A percentile compares a stretch with the other conserved stretches of the same genome.
phyloP scores from a whole-genome alignment of 495 filamentous ascomycete genomes.

The Parmelia sp. region DNA sequence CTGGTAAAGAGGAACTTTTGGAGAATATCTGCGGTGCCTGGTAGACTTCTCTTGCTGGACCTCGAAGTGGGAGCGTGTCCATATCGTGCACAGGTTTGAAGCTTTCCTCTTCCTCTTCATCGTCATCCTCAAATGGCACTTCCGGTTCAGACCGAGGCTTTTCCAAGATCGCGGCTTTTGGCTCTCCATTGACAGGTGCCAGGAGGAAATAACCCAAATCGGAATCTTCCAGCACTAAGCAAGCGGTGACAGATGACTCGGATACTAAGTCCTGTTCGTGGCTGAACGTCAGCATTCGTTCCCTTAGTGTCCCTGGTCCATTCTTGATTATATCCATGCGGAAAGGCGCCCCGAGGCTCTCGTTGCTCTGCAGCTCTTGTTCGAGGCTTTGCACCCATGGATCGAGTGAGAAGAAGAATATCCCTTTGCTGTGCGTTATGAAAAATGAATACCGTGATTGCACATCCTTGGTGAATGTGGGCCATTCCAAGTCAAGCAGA shows the following conservation, averaged over 20 bases:
- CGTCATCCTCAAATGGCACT: constrained; percentile 25
- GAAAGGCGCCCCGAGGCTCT: constrained; percentile 61
- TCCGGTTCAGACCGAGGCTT: constrained; percentile 32
- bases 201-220: constrained; percentile 76
- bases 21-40: constrained; percentile 62
- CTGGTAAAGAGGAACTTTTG: constrained; percentile 47
- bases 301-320: constrained; percentile 52
- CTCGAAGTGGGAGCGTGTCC: constrained; percentile 49
- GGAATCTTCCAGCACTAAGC: constrained; percentile 61
- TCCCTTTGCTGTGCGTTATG: constrained; percentile 63
- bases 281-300: constrained; percentile 52
- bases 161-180: constrained; percentile 56
- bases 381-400: constrained; percentile 74
- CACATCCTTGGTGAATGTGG: constrained; percentile 66
- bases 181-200: constrained; percentile 56
- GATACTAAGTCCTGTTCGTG: constrained; percentile 35
- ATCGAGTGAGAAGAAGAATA: constrained; percentile 62
- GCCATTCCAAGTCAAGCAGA: constrained; percentile 52
- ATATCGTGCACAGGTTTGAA: constrained; percentile 27
- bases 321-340: constrained; percentile 65
- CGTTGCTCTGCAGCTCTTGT: constrained; percentile 60
- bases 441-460: constrained; percentile 72
- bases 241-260: constrained; percentile 46
- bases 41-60: constrained; percentile 37
- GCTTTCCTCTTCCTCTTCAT: constrained; percentile 27